Evolutionary conservation across 176 grass and related monocot genomes (phyloP).

Genomic region (Bothriochloa decipiens): DNA sequence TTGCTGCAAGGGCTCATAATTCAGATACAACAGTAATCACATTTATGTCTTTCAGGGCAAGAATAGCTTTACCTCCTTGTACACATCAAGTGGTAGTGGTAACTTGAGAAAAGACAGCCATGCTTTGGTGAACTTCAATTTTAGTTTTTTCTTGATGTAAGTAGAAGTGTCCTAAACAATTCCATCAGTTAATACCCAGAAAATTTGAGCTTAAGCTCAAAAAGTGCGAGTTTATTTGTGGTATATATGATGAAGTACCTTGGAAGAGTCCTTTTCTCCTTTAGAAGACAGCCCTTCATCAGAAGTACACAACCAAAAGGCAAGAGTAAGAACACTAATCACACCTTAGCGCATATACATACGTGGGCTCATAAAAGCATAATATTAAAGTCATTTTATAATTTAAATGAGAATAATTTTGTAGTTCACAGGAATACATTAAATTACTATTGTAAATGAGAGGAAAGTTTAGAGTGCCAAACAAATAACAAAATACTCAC

Average conservation of each 20-base stretch:
- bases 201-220: slow-evolving; percentile 29
- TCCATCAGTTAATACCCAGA: slow-evolving; percentile 30
- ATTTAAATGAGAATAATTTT: slow-evolving; percentile 5
- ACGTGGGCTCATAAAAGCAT: not conserved
- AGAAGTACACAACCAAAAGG: slow-evolving; percentile 37
- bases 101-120: slow-evolving; percentile 94
- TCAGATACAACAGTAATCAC: slow-evolving; percentile 21
- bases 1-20: slow-evolving; percentile 19
- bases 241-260: slow-evolving; percentile 49
- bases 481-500: slow-evolving; percentile 43
- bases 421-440: slow-evolving; percentile 8
- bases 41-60: not conserved
- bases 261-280: slow-evolving; percentile 62
- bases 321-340: slow-evolving; percentile 28
- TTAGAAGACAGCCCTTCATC: slow-evolving; percentile 72
- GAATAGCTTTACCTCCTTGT: slow-evolving; percentile 83
- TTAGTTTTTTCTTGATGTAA: slow-evolving; percentile 67
- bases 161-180: slow-evolving; percentile 50
- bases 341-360: slow-evolving; percentile 3
- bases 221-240: slow-evolving; percentile 34
- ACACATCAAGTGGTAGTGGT: slow-evolving; percentile 89
- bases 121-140: slow-evolving; percentile 82
- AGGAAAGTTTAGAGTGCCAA: slow-evolving; percentile 10
- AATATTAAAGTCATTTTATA: not conserved
- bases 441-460: slow-evolving; percentile 2